Percentiles rank a stretch among this genome's conserved stretches.
phyloP scores from a whole-genome alignment of 2,329 filamentous ascomycete genomes.

The Thielaviopsis cerberus region DNA sequence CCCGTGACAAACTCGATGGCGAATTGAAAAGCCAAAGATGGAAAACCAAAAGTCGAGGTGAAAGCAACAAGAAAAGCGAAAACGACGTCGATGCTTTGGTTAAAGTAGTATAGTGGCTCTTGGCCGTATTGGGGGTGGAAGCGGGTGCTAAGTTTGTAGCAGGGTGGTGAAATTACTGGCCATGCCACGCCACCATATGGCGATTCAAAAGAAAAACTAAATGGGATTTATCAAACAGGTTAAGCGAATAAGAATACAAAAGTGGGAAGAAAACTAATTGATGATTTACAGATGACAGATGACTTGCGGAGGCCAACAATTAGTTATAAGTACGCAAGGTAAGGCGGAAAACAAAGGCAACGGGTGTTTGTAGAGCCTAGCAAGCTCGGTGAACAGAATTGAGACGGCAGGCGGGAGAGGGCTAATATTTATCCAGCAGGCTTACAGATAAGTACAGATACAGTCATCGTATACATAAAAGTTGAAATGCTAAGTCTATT shows the following conservation, averaged over 20 bases:
- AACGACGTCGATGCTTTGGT: background rate
- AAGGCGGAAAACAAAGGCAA: background rate
- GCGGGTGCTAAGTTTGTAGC: background rate
- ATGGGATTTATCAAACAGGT: background rate
- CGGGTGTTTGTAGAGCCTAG: too few relatives aligned
- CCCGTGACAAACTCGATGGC: background rate
- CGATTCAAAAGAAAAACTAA: background rate
- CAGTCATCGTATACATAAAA: background rate
- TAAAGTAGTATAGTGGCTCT: background rate
- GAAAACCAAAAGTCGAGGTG: background rate
- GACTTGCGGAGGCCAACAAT: background rate
- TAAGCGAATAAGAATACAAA: background rate
- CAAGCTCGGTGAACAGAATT: background rate
- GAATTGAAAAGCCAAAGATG: background rate
- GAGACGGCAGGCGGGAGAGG: background rate
- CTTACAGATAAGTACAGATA: too few relatives aligned
- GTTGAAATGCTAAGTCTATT: background rate
- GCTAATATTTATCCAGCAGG: too few relatives aligned
- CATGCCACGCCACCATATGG: background rate
- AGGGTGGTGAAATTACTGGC: background rate
- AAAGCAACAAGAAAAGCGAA: background rate
- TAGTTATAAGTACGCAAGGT: background rate
- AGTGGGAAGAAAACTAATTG: background rate
- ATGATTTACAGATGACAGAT: too few relatives aligned
- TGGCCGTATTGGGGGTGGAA: background rate